Base-by-base conservation (phyloP, 1,284 basidiomycete genomes). In the Ceratobasidium sp. region DNA sequence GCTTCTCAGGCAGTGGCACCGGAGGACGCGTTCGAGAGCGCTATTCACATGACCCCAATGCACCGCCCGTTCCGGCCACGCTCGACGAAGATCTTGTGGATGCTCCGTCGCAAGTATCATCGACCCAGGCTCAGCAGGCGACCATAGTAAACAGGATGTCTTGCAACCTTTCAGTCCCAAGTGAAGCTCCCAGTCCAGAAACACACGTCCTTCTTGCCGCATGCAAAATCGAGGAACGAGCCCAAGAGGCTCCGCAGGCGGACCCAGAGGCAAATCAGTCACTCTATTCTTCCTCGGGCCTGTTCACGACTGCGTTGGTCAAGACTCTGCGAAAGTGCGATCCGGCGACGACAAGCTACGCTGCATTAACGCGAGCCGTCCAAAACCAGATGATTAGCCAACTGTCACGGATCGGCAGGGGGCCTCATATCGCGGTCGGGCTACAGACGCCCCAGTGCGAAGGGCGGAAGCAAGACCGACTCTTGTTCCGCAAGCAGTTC, bases 361-460 rank as follows among this genome's bases (percentile, higher is more conserved):
- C 48, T 5, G 41, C 33, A 1, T 52, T 76, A n/a, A 65, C 46
- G 33, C 30, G 41, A 10, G 6, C 2, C n/a, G 38, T 76, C 18
- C 46, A 60, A 16, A 38, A 20, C 4, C 48, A 23, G 30, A 23
- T 41, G 3, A 4, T 16, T 5, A 27, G n/a, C 23, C 18, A 48
- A 27, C 4, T 48, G n/a, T 12, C 10, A 12, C 33, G 48, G 3
- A 23, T 23, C 16, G 27, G 30, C 27, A 23, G n/a, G 27, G 23
- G n/a, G 35, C 10, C 41, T 14, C 23, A 1, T 41, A 12, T 30
- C 8, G 30, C 8, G 4, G 27, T 73, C 27, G 8, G 7, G 18
- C 23, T 27, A 20, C 73, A 76, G 52, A 66, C 62, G 2, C 64
- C 64, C n/a, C 73, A 76, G 35, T 76, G 73, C 64, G 73, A 76